Conservation (phyloP, 116 monocot genomes). For the Cymodocea nodosa region DNA sequence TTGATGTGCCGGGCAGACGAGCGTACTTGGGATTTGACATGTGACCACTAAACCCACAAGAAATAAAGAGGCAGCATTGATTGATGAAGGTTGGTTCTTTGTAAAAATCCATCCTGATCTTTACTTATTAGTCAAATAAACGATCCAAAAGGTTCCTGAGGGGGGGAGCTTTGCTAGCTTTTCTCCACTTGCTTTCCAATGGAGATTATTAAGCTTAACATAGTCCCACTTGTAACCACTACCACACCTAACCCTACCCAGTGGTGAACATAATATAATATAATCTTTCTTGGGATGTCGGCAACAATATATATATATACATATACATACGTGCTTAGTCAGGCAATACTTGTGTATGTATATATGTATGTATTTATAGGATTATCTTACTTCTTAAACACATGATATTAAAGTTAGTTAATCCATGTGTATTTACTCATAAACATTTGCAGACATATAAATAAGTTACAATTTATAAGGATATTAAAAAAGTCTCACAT, state of each 20-base stretch:
- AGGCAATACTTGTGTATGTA: no score
- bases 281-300: neutral
- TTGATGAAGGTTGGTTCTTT: slow-evolving; percentile 3
- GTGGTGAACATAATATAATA: neutral
- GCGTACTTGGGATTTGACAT: neutral
- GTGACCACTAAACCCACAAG: neutral
- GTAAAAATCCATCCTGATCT: no score
- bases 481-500: no score
- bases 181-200: neutral
- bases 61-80: neutral
- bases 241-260: slow-evolving; percentile 39
- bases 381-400: no score
- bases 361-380: no score
- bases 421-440: no score
- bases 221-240: slow-evolving; percentile 44
- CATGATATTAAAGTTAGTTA: no score
- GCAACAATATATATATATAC: neutral
- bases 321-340: no score
- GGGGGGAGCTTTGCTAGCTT: neutral
- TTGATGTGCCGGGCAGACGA: neutral
- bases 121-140: slow-evolving; percentile 8
- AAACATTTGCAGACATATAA: no score
- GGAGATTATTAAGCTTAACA: slow-evolving; percentile 13
- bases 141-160: neutral
- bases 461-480: no score